These are phyloP conservation scores for Beauveria brongniartii DNA, from an alignment of 2,329 filamentous ascomycete species.

Conservation along the genomic window DNA sequence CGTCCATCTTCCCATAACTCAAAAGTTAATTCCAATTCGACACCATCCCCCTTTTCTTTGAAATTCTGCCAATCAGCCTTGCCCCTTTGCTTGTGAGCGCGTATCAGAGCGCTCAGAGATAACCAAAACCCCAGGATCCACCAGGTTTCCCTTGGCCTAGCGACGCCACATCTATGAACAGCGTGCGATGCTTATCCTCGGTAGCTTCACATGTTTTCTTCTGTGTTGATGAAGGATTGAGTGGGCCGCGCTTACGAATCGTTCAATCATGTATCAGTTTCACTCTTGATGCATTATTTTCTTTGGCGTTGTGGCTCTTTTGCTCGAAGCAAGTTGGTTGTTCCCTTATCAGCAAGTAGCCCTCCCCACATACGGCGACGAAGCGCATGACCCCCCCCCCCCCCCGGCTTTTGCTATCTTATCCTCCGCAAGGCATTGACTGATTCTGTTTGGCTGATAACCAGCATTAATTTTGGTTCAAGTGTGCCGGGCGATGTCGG, in stretches of 20 bases:
- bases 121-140: conserved; percentile 7
- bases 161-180: not conserved
- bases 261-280: not conserved
- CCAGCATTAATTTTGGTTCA: not conserved
- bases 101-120: conserved; percentile 9
- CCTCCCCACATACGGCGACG: not conserved
- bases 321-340: too few relatives aligned
- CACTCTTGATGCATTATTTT: not conserved
- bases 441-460: not conserved
- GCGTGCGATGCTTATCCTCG: not conserved
- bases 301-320: too few relatives aligned
- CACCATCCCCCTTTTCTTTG: not conserved
- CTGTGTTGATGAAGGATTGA: not conserved
- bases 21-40: not conserved
- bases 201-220: not conserved
- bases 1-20: not conserved
- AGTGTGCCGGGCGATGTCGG: not conserved
- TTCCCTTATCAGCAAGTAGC: not conserved
- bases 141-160: not conserved
- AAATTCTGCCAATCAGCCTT: not conserved
- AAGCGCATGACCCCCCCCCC: not conserved
- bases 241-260: not conserved
- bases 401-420: conserved; percentile 5
- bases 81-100: not conserved
- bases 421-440: not conserved